Base-by-base conservation (phyloP, 345 rosid genomes). In the Heritiera fomes region DNA sequence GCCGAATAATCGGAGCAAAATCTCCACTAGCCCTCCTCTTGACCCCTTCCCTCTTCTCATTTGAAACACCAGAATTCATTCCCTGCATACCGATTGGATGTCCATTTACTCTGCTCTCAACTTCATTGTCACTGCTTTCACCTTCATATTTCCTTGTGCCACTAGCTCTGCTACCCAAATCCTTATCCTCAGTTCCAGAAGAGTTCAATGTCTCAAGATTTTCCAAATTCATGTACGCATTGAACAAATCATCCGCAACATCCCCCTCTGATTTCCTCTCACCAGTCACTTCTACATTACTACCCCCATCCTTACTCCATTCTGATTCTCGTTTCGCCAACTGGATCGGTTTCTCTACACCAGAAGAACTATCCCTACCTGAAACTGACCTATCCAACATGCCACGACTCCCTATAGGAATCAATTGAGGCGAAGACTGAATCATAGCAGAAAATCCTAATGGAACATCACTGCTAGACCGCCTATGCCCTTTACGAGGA, bases 51-150 rank as follows among this genome's bases (percentile, higher is more conserved):
- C 82, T 83, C 82, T 71, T 89, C 80, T 73, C 86, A 1, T 73
- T 81, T 38, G 78, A 84, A 78, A 62, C 59, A 77, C 70, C 67
- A 53, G 77, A 67, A 43, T 73, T 81, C 75, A 41, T 84, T 75
- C 82, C 83, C 70, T 73, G 41, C 77, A 58, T 8, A n/a, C 47
- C 49, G 17, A 84, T 80, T 18, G 84, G 86, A 79, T 82, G 80
- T 30, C 77, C 88, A 81, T 83, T 84, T n/a, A 85, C 85, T 68
- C 88, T 79, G 79, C 97, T 90, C 30, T 92, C 97, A 1, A 84
- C 94, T 83, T 92, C 97, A 34, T 91, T 89, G 61, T 88, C 97
- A 81, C 97, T 90, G 81, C 90, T 88, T 59, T 83, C 90, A 7
- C 90, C 87, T 12, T 87, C 93, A 78, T 82, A 86, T 2, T 84